Percentiles rank a stretch among this genome's conserved stretches.
Evolutionary conservation across 441 rosid species (phyloP).

Genomic region (Gossypium trilobum): DNA sequence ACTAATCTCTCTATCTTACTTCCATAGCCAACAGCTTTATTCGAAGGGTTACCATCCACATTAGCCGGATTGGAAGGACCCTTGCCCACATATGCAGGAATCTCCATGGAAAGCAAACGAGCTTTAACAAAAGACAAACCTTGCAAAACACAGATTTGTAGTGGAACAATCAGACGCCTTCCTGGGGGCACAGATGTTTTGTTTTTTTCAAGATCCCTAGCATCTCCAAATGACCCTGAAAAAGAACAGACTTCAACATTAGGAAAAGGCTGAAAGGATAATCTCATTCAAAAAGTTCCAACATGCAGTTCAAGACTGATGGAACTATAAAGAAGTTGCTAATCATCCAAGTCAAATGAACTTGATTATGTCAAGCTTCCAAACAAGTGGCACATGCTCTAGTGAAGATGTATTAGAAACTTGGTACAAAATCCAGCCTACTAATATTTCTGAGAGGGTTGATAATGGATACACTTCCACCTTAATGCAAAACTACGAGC

Average conservation of each 20-base stretch:
- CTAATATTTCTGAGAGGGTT: neutral
- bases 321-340: neutral
- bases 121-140: slow-evolving; percentile 90
- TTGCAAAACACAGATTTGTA: slow-evolving; percentile 76
- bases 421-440: neutral
- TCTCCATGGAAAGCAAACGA: slow-evolving; percentile 93
- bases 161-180: slow-evolving; percentile 77
- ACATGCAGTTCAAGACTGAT: neutral
- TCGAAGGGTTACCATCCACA: slow-evolving; percentile 20
- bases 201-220: slow-evolving; percentile 37
- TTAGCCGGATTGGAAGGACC: slow-evolving; percentile 36
- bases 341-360: neutral
- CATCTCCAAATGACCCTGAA: slow-evolving; percentile 51
- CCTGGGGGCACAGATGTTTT: slow-evolving; percentile 62
- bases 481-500: no score
- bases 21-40: slow-evolving; percentile 41
- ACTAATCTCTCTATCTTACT: slow-evolving; percentile 62
- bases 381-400: neutral
- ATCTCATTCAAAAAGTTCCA: neutral
- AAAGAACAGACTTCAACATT: slow-evolving; percentile 18
- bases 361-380: neutral
- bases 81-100: slow-evolving; percentile 78
- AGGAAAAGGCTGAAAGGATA: neutral
- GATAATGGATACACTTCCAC: neutral
- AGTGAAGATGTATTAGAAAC: neutral